phyloP scores from a whole-genome alignment of 192 early-diverging fungal genomes.

The Geranomyces michiganensis region DNA sequence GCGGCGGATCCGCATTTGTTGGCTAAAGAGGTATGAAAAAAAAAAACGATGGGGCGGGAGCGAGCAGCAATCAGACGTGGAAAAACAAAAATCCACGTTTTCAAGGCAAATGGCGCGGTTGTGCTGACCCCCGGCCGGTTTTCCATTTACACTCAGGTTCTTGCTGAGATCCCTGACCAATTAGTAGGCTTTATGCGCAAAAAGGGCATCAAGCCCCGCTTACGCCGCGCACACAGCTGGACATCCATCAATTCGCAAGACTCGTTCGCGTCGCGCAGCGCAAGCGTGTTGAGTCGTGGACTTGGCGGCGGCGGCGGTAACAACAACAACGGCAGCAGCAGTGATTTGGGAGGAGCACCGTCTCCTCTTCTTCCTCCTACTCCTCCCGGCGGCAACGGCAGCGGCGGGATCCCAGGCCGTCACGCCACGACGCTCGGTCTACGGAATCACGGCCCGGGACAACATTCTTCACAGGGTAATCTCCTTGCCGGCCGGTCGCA shows the following conservation, averaged over 20 bases:
- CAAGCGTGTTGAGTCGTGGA: not conserved
- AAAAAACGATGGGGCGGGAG: too few species aligned
- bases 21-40: slow-evolving; percentile 39
- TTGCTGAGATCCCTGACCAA: slow-evolving; percentile 61
- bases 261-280: slow-evolving; percentile 7
- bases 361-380: too few species aligned
- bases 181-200: slow-evolving; percentile 52
- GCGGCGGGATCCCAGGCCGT: not conserved
- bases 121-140: too few species aligned
- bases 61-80: too few species aligned
- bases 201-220: slow-evolving; percentile 40
- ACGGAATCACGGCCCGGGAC: not conserved
- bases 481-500: too few species aligned
- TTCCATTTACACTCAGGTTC: slow-evolving; percentile 21
- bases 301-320: too few species aligned
- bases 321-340: too few species aligned
- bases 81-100: too few species aligned
- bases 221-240: not conserved
- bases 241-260: slow-evolving; percentile 5
- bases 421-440: not conserved
- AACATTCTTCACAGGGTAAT: not conserved
- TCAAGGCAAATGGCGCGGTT: too few species aligned
- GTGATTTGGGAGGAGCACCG: too few species aligned
- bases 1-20: slow-evolving; percentile 31
- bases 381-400: not conserved